These are phyloP conservation scores for Aspergillus sp. DNA, from an alignment of 2,329 filamentous ascomycete species.

Conservation along the genomic window DNA sequence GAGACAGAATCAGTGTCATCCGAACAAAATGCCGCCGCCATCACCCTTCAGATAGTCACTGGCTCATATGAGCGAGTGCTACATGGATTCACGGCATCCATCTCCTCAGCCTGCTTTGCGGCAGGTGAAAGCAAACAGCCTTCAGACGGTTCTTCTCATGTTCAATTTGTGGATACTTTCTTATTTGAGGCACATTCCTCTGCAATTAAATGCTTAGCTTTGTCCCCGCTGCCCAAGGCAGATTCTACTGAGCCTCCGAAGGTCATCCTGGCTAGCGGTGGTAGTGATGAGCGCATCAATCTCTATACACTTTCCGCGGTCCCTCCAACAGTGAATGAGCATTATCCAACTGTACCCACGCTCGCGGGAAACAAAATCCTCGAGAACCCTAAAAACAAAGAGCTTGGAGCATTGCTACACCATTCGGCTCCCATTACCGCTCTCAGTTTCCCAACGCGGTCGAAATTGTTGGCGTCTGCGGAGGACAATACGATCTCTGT, in stretches of 20 bases:
- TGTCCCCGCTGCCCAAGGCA: constrained; percentile 70
- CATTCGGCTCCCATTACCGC: constrained; percentile 80
- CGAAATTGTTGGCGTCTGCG: constrained; percentile 81
- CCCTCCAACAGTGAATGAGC: constrained; percentile 57
- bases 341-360: constrained; percentile 62
- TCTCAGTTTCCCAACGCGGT: constrained; percentile 77
- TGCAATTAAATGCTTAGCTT: constrained; percentile 81
- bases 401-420: constrained; percentile 82
- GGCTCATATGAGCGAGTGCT: constrained; percentile 93
- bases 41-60: constrained; percentile 82
- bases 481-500: constrained; percentile 93
- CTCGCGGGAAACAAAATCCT: constrained; percentile 71
- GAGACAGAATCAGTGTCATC: constrained; percentile 16
- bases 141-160: constrained; percentile 33
- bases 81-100: constrained; percentile 81
- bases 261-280: constrained; percentile 84
- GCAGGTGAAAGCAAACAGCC: constrained; percentile 22
- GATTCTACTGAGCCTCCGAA: constrained; percentile 63
- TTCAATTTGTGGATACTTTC: constrained; percentile 86
- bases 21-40: constrained; percentile 26
- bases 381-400: constrained; percentile 83
- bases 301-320: constrained; percentile 83
- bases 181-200: constrained; percentile 92
- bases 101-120: constrained; percentile 46
- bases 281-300: constrained; percentile 92